Evolutionary conservation across 2,329 filamentous ascomycete genomes (phyloP).

Genomic region (Venturia aucupariae): DNA sequence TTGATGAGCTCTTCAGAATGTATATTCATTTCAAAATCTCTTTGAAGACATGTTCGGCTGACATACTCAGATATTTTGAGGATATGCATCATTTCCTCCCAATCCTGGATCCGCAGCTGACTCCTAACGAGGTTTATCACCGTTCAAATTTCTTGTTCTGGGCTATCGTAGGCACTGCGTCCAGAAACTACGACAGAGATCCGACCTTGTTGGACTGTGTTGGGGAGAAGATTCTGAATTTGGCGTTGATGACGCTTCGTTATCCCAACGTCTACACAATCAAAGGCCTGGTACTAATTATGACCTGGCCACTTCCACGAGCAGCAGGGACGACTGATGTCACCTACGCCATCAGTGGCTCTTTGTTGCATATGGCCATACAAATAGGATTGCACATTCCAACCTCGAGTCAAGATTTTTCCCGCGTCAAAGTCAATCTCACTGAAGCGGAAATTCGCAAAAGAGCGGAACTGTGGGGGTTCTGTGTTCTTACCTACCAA

Average conservation of each 20-base stretch:
- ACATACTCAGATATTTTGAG: slow-evolving; percentile 25
- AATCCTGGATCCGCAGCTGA: slow-evolving; percentile 25
- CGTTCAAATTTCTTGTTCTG: slow-evolving; percentile 14
- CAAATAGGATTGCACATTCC: slow-evolving; percentile 35
- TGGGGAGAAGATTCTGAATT: slow-evolving; percentile 26
- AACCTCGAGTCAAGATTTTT: slow-evolving; percentile 34
- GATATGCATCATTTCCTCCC: slow-evolving; percentile 32
- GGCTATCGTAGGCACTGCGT: slow-evolving; percentile 27
- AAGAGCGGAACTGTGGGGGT: slow-evolving; percentile 33
- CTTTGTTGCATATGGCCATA: slow-evolving; percentile 34
- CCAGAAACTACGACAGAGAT: slow-evolving; percentile 29
- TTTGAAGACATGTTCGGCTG: neutral
- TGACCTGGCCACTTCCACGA: slow-evolving; percentile 34
- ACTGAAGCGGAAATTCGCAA: slow-evolving; percentile 25
- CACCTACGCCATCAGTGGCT: slow-evolving; percentile 29
- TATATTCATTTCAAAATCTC: slow-evolving; percentile 17
- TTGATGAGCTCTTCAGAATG: slow-evolving; percentile 31
- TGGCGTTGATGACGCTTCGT: slow-evolving; percentile 28
- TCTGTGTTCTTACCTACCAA: slow-evolving; percentile 32
- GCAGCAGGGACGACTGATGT: slow-evolving; percentile 25
- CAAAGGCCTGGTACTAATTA: slow-evolving; percentile 29
- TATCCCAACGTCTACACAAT: slow-evolving; percentile 27
- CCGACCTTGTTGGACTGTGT: slow-evolving; percentile 30
- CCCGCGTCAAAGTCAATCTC: slow-evolving; percentile 21
- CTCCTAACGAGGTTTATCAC: slow-evolving; percentile 11